Evolutionary conservation across 2,329 filamentous ascomycete species (phyloP).

Genomic region (Sarocladiaceae sp.): DNA sequence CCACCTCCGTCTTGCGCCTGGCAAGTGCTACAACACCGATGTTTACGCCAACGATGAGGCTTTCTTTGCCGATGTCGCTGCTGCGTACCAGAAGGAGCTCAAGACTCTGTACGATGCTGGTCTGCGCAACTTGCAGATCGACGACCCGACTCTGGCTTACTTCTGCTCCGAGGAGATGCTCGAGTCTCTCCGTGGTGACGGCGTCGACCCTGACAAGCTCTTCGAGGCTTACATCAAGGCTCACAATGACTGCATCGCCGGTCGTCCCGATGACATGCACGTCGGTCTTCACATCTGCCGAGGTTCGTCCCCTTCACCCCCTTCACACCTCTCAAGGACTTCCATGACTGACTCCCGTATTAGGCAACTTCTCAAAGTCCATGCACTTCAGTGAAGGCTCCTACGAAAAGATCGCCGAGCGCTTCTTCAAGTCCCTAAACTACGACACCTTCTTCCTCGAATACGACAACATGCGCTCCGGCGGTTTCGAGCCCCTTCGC

Average conservation of each 20-base stretch:
- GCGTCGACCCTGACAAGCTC: conserved; percentile 58
- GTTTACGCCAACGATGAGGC: conserved; percentile 49
- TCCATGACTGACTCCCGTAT: background rate
- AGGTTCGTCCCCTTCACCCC: conserved; percentile 18
- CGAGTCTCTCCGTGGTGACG: conserved; percentile 50
- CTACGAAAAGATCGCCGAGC: conserved; percentile 58
- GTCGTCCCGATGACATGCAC: conserved; percentile 61
- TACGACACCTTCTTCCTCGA: conserved; percentile 59
- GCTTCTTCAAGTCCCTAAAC: conserved; percentile 55
- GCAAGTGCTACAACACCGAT: conserved; percentile 47
- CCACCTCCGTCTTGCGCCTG: conserved; percentile 49
- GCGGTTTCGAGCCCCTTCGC: conserved; percentile 58
- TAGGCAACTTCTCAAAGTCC: conserved; percentile 57
- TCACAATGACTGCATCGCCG: conserved; percentile 66
- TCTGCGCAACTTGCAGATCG: conserved; percentile 54
- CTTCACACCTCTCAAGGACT: background rate
- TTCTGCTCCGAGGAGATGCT: conserved; percentile 68
- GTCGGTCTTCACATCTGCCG: conserved; percentile 63
- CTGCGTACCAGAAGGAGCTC: conserved; percentile 51
- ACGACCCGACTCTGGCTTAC: conserved; percentile 60
- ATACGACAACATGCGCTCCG: conserved; percentile 56
- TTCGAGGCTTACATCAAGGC: conserved; percentile 67
- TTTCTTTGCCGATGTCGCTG: conserved; percentile 54
- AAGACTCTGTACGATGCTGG: conserved; percentile 50
- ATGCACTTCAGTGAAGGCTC: conserved; percentile 61